Percentiles rank a stretch among this genome's conserved stretches.
These are phyloP conservation scores for Pseudoturritis turrita DNA, from an alignment of 345 rosid genomes.

Conservation along the genomic window DNA sequence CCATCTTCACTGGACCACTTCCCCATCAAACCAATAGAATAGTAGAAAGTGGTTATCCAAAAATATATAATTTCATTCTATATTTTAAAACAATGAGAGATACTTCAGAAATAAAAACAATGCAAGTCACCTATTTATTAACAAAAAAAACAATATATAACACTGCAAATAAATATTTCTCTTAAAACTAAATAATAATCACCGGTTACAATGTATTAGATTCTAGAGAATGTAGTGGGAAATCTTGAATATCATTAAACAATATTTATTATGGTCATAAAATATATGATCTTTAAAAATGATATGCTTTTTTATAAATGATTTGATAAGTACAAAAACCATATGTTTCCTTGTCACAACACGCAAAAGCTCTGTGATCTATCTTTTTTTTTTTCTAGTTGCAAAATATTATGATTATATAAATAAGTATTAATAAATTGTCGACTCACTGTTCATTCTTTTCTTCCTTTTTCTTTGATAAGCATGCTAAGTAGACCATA, in stretches of 20 bases:
- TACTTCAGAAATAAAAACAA: not conserved
- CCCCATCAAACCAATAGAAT: constrained; percentile 23
- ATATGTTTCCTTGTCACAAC: not conserved
- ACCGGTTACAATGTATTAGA: not conserved
- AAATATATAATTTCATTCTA: not conserved
- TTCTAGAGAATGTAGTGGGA: not conserved
- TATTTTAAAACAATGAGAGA: not conserved
- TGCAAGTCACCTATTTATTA: not conserved
- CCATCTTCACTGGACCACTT: constrained; percentile 20
- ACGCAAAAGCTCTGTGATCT: not conserved
- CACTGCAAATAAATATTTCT: not conserved
- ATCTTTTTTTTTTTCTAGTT: not conserved
- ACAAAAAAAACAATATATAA: not conserved
- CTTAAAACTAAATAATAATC: not conserved
- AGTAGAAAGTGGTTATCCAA: constrained; percentile 8
- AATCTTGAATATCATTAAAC: not conserved
- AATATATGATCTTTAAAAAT: not conserved
- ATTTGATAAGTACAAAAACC: not conserved
- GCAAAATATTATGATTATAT: not conserved
- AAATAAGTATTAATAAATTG: constrained; percentile 6
- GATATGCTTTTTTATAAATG: not conserved
- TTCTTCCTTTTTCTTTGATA: constrained; percentile 15
- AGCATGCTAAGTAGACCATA: constrained; percentile 34
- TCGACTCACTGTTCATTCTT: constrained; percentile 8
- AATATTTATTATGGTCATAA: not conserved